Evolutionary conservation across 805 yeast genomes (phyloP).

Genomic region (Kazachstania kunashirensis): DNA sequence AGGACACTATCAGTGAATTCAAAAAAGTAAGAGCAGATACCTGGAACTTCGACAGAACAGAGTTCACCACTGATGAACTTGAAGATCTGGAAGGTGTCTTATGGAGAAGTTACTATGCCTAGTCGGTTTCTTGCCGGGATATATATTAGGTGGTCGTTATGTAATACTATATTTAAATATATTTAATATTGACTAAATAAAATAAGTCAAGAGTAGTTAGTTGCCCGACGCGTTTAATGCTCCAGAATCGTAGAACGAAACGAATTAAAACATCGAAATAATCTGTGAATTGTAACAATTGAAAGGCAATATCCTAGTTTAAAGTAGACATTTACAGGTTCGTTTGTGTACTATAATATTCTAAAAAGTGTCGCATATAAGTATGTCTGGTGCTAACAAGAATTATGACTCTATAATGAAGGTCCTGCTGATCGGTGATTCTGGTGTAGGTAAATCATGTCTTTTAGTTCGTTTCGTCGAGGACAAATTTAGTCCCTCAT

Average conservation of each 20-base stretch:
- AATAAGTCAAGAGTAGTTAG: too few relatives aligned
- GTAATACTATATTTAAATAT: too few relatives aligned
- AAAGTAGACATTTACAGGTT: too few relatives aligned
- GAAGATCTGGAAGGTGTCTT: slow-evolving; percentile 91
- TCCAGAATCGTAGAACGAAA: too few relatives aligned
- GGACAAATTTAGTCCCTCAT: slow-evolving; percentile 92
- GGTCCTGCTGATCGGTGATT: slow-evolving; percentile 86
- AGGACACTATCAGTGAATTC: slow-evolving; percentile 69
- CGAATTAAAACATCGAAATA: too few relatives aligned
- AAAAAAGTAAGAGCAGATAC: slow-evolving; percentile 91
- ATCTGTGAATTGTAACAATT: too few relatives aligned
- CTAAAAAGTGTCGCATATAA: neutral
- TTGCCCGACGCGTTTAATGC: too few relatives aligned
- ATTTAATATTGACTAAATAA: too few relatives aligned
- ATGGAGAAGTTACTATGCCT: slow-evolving; percentile 87
- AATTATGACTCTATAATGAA: slow-evolving; percentile 82
- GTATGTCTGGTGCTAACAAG: slow-evolving; percentile 27
- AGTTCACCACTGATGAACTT: slow-evolving; percentile 70
- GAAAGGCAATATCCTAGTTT: too few relatives aligned
- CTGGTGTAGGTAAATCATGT: slow-evolving; percentile 87
- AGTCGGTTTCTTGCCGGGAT: slow-evolving; percentile 9
- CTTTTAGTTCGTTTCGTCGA: slow-evolving; percentile 85
- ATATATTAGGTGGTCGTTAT: too few relatives aligned
- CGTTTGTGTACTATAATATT: neutral
- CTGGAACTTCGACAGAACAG: slow-evolving; percentile 81